A percentile compares a stretch with the other conserved stretches of the same genome.
phyloP scores from a whole-genome alignment of 257 asterid genomes.

The Nicotiana sylvestris region DNA sequence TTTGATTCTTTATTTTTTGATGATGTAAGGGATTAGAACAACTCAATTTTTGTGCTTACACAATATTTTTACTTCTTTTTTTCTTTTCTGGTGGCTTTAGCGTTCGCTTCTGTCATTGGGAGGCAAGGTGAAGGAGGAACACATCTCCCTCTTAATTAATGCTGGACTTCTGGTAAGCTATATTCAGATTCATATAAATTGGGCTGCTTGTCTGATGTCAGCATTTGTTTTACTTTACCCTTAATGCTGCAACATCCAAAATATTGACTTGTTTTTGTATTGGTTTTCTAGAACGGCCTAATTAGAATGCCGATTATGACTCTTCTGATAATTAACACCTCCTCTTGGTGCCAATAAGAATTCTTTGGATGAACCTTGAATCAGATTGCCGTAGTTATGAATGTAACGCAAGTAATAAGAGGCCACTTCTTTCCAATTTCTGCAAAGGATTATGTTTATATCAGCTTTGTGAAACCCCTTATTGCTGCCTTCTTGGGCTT shows the following conservation, averaged over 20 bases:
- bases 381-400: neutral
- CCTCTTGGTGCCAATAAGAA: neutral
- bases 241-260: neutral
- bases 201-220: neutral
- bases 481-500: neutral
- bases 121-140: conserved; percentile 89
- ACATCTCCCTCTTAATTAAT: conserved; percentile 69
- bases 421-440: neutral
- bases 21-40: neutral
- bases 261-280: neutral
- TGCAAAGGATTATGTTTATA: neutral
- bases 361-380: neutral
- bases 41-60: conserved; percentile 2
- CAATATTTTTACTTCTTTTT: neutral
- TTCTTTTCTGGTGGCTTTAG: conserved; percentile 38
- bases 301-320: neutral
- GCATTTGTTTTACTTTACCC: neutral
- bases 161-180: conserved; percentile 87
- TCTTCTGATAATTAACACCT: neutral
- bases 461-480: neutral
- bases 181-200: neutral
- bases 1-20: neutral
- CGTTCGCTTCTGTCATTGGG: conserved; percentile 69
- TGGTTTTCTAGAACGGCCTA: neutral
- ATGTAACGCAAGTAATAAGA: neutral